Percentiles rank a stretch among this genome's conserved stretches.
Conservation (phyloP, 345 rosid genomes). For the Crucihimalaya himalaica region DNA sequence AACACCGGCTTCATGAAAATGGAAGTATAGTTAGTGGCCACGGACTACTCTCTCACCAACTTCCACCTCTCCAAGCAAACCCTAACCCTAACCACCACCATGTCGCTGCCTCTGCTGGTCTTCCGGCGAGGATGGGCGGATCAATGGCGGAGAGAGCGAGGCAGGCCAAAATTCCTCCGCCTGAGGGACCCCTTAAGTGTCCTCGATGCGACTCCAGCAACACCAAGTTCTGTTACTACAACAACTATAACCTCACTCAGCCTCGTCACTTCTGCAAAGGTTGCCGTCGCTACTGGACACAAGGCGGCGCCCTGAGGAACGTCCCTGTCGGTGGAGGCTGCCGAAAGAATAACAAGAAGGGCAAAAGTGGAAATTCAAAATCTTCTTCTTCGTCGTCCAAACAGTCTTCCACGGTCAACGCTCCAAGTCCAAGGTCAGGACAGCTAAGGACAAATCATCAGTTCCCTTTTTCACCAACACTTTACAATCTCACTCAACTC, state of each 20-base stretch:
- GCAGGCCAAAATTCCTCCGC: conserved; percentile 60
- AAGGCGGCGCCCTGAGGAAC: conserved; percentile 69
- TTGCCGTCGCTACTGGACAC: conserved; percentile 86
- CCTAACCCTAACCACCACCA: conserved; percentile 43
- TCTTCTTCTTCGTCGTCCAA: conserved; percentile 46
- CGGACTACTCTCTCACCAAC: conserved; percentile 41
- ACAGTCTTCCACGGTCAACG: conserved; percentile 40
- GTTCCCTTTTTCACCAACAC: conserved; percentile 55
- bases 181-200: conserved; percentile 61
- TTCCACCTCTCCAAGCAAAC: conserved; percentile 51
- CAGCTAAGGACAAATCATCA: conserved; percentile 45
- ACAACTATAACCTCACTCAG: conserved; percentile 76
- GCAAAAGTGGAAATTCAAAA: conserved; percentile 45
- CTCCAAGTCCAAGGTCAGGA: conserved; percentile 45
- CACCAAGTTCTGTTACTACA: conserved; percentile 87
- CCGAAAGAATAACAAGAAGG: conserved; percentile 65
- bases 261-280: conserved; percentile 85
- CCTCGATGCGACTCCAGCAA: conserved; percentile 79
- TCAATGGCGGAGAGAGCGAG: conserved; percentile 76
- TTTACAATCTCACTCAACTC: conserved; percentile 48
- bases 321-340: conserved; percentile 87
- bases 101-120: conserved; percentile 31
- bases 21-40: conserved; percentile 40
- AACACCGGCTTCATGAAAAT: conserved; percentile 32
- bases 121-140: conserved; percentile 48